phyloP scores from a whole-genome alignment of 768 basidiomycete species.

The Boletellus emodensis region DNA sequence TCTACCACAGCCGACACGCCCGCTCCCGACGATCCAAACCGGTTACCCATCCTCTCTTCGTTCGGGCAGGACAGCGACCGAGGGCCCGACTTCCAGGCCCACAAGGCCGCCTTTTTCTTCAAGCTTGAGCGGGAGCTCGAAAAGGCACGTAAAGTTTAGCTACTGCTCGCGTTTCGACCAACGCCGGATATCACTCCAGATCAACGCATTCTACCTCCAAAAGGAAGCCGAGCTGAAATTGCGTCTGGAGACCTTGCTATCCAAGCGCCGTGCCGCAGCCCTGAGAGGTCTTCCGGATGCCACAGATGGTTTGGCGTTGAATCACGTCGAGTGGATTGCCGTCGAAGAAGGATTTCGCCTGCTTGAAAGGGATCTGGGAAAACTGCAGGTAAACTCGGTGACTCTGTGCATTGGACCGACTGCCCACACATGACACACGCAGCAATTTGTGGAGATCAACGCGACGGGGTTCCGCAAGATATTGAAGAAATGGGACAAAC shows the following conservation, averaged over 20 bases:
- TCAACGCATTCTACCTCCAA: constrained; percentile 96
- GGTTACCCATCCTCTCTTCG: constrained; percentile 57
- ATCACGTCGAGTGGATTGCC: constrained; percentile 88
- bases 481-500: constrained; percentile 97
- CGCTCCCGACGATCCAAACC: constrained; percentile 39
- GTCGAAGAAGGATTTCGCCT: constrained; percentile 95
- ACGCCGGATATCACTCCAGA: constrained; percentile 46
- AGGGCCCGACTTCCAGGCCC: constrained; percentile 85
- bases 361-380: constrained; percentile 89
- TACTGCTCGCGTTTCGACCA: constrained; percentile 3
- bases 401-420: constrained; percentile 7
- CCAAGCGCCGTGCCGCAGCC: constrained; percentile 85
- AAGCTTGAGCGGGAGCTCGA: constrained; percentile 96
- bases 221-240: constrained; percentile 94
- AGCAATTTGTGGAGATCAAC: constrained; percentile 98
- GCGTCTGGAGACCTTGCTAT: constrained; percentile 87
- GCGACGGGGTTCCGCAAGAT: constrained; percentile 97
- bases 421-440: constrained; percentile 17
- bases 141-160: constrained; percentile 56
- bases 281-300: constrained; percentile 67
- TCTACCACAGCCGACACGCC: constrained; percentile 13
- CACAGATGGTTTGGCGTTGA: constrained; percentile 49
- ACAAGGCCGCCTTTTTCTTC: constrained; percentile 98
- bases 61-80: constrained; percentile 66
- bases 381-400: constrained; percentile 70